Evolutionary conservation across 352 stramenopile species (phyloP).

Genomic region (Pythium chondricola): DNA sequence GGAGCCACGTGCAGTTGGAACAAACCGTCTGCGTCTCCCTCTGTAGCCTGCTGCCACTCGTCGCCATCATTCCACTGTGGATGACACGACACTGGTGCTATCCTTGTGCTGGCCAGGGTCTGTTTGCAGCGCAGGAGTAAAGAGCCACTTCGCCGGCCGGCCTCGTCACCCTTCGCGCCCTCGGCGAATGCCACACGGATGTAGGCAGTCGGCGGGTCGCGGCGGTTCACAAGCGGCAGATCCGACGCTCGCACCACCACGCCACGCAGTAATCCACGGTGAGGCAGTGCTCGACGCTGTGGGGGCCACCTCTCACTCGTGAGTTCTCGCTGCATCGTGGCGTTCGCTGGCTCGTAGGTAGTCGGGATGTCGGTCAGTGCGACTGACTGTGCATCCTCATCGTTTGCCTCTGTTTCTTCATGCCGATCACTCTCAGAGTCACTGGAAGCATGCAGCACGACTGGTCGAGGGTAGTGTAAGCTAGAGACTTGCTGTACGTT

Average conservation of each 20-base stretch:
- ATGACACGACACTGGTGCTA: slow-evolving; percentile 16
- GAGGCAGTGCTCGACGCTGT: slow-evolving; percentile 6
- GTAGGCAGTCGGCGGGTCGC: slow-evolving; percentile 27
- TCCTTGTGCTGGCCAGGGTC: slow-evolving; percentile 29
- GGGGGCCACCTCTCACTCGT: neutral
- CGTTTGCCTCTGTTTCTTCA: slow-evolving; percentile 8
- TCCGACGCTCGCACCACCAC: slow-evolving; percentile 35
- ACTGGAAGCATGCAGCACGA: neutral
- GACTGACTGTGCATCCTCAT: slow-evolving; percentile 29
- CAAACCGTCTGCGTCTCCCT: neutral
- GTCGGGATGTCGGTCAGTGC: slow-evolving; percentile 38
- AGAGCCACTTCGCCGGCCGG: slow-evolving; percentile 7
- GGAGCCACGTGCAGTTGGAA: slow-evolving; percentile 52
- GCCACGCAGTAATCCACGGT: slow-evolving; percentile 36
- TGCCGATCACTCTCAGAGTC: neutral
- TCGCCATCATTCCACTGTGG: slow-evolving; percentile 42
- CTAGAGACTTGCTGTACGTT: too few relatives aligned
- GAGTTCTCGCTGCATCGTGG: neutral
- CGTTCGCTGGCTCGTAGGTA: slow-evolving; percentile 23
- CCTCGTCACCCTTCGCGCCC: slow-evolving; percentile 2
- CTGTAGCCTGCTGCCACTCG: neutral
- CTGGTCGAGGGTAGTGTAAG: slow-evolving; percentile 14
- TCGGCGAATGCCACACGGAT: slow-evolving; percentile 54
- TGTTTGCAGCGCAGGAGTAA: slow-evolving; percentile 71
- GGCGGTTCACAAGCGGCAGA: slow-evolving; percentile 18